Base-by-base conservation (phyloP, 805 yeast species). In the Candida pseudoglaebosa region DNA sequence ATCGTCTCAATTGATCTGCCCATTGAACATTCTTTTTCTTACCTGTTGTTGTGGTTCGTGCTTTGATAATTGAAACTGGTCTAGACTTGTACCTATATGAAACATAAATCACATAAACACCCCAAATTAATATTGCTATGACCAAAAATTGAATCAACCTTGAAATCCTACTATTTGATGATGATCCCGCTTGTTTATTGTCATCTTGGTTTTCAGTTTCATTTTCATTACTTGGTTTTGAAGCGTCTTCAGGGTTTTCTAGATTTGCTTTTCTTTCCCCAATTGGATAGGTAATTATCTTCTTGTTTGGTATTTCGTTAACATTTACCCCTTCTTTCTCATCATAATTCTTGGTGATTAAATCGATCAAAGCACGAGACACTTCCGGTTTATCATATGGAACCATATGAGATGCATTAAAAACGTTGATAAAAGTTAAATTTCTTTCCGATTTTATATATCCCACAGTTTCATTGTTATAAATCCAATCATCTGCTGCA, bases 341-440 rank as follows among this genome's bases (percentile, higher is more conserved):
- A 28, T 59, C 60, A 34, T 42, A 58, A 39, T 67, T 64, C 1
- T 60, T 59, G 1, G 61, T 48, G 19, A 70, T 50, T 16, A 76
- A 43, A 51, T 87, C 89, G 29, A 89, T 62, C 43, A 90, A 61
- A 13, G 88, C 87, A 47, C 89, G 70, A 5, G 90, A 75, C 19
- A 75, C 71, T 33, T 71, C 77, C 1, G 93, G 84, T 37, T 77
- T 63, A 56, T 90, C 97, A 47, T 76, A 82, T 1, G 98, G 95
- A 18, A 89, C 93, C 98, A 93, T 91, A 56, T 93, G 98, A 3
- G 95, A 83, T 0, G 95, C 78, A 49, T 86, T 77, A 56, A 62
- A 76, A 2, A 91, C 77, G 41, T 78, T 77, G 22, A 85, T 78
- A 56, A 83, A 84, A 0, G 96, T 83, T 52, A 91, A 66, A 53